Conservation (phyloP, 257 asterid genomes). For the Solanum piurae region DNA sequence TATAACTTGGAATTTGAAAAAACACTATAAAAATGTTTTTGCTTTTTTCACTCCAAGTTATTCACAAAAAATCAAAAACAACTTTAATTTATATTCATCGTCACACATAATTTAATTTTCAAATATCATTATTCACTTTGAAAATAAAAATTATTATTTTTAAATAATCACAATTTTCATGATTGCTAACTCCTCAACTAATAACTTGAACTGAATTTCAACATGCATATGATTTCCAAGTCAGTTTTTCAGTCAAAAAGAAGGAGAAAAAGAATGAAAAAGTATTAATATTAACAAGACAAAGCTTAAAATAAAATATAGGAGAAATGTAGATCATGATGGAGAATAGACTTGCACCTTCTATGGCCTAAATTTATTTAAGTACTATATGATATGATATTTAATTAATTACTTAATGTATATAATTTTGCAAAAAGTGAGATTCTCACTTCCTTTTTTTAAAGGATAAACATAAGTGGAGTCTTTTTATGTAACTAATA, state of each 20-base stretch:
- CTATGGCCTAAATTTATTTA: not conserved
- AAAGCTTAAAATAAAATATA: not conserved
- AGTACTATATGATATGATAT: not conserved
- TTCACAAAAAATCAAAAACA: no score
- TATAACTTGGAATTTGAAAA: no score
- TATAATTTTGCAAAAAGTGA: not conserved
- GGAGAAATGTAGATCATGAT: not conserved
- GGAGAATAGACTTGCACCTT: not conserved
- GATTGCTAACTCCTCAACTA: not conserved
- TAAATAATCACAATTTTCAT: not conserved
- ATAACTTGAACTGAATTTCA: not conserved
- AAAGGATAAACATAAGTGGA: not conserved
- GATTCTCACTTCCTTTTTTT: not conserved
- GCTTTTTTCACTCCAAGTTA: no score
- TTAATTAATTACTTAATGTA: no score
- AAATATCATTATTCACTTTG: no score
- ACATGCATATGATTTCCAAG: not conserved
- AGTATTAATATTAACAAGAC: not conserved
- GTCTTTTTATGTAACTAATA: not conserved
- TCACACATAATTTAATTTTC: no score
- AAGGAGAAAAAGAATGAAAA: not conserved
- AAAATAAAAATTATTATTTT: no score
- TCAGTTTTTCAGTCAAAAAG: not conserved
- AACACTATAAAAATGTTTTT: no score
- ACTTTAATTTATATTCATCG: not conserved